A percentile compares a stretch with the other conserved stretches of the same genome.
These are phyloP conservation scores for Hanseniaspora lindneri DNA, from an alignment of 805 yeast species.

Conservation along the genomic window DNA sequence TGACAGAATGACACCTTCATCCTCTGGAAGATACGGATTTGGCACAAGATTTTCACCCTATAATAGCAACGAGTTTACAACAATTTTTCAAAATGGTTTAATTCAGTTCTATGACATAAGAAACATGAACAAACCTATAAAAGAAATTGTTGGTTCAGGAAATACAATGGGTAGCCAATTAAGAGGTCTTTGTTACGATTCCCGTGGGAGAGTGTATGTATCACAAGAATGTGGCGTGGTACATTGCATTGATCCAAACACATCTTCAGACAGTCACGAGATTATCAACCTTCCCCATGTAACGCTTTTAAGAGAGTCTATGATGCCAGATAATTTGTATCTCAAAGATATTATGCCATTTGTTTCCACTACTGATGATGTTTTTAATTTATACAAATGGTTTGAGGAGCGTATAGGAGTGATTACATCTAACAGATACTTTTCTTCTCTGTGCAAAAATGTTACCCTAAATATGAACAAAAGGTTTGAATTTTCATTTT, in stretches of 20 bases:
- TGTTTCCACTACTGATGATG: not conserved
- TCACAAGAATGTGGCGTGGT: constrained; percentile 1
- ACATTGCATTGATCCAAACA: not conserved
- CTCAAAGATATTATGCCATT: not conserved
- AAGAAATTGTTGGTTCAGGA: constrained; percentile 49
- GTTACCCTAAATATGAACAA: not conserved
- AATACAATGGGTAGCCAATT: constrained; percentile 50
- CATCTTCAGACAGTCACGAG: constrained; percentile 21
- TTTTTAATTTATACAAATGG: not conserved
- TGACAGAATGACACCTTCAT: not conserved
- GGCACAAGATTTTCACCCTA: constrained; percentile 1
- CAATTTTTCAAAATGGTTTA: constrained; percentile 77
- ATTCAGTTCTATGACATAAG: constrained; percentile 69
- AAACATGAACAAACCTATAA: constrained; percentile 41
- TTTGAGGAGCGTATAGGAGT: not conserved
- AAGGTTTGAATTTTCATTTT: not conserved
- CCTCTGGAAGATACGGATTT: not conserved
- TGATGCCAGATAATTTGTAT: not conserved
- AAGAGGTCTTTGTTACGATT: constrained; percentile 35
- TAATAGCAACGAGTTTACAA: constrained; percentile 53
- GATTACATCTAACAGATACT: not conserved
- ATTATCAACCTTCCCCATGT: constrained; percentile 26
- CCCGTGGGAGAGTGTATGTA: not conserved
- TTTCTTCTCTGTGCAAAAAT: not conserved
- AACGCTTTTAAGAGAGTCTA: constrained; percentile 30